These are phyloP conservation scores for Candida adriatica DNA, from an alignment of 805 yeast genomes.

Conservation along the genomic window DNA sequence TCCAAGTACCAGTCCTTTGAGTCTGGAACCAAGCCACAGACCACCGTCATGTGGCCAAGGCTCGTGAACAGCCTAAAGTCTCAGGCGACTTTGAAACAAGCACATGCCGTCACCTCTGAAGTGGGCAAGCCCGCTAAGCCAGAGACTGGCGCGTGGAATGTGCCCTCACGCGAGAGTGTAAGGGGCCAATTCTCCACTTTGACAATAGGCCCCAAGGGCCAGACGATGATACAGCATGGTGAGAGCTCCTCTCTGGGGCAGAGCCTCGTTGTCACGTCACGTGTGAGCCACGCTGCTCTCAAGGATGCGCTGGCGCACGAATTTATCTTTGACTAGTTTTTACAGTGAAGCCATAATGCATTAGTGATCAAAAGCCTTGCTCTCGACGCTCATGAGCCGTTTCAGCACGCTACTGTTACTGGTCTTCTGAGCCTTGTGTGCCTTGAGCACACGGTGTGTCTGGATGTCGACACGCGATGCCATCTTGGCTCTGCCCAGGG, in stretches of 20 bases:
- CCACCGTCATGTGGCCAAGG: slow-evolving; percentile 2
- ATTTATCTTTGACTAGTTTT: slow-evolving; percentile 1
- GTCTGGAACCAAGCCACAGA: background rate
- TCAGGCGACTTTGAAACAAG: slow-evolving; percentile 2
- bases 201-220: slow-evolving; percentile 23
- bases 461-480: slow-evolving; percentile 7
- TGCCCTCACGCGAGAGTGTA: slow-evolving; percentile 5
- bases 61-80: slow-evolving; percentile 2
- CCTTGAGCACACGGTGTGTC: slow-evolving; percentile 21
- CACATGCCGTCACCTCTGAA: slow-evolving; percentile 3
- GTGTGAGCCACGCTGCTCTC: slow-evolving; percentile 22
- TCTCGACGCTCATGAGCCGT: slow-evolving; percentile 6
- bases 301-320: slow-evolving; percentile 19
- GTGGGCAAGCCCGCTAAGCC: background rate
- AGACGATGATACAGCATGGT: slow-evolving; percentile 22
- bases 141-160: slow-evolving; percentile 1
- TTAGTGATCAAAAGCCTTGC: slow-evolving; percentile 8
- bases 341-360: background rate
- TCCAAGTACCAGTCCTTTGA: slow-evolving; percentile 4
- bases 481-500: slow-evolving; percentile 31
- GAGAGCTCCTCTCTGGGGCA: slow-evolving; percentile 19
- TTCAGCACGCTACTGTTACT: slow-evolving; percentile 9
- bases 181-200: slow-evolving; percentile 22
- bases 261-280: slow-evolving; percentile 17
- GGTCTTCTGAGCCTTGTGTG: slow-evolving; percentile 16